A percentile compares a stretch with the other conserved stretches of the same genome.
These are phyloP conservation scores for Discostella stelligeroides DNA, from an alignment of 108 stramenopile species.

Conservation along the genomic window DNA sequence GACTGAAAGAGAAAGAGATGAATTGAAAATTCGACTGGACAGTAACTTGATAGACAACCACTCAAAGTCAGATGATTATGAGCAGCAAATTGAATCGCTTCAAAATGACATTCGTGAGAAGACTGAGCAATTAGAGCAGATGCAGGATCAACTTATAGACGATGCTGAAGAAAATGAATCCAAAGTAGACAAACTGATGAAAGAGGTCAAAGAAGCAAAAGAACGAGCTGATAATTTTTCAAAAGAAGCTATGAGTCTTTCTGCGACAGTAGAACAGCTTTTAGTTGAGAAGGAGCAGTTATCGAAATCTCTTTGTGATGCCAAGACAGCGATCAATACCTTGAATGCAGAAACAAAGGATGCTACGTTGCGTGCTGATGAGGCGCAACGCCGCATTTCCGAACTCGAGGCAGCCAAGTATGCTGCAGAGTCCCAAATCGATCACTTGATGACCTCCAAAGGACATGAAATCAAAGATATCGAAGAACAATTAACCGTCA, in stretches of 20 bases:
- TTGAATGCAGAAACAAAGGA: constrained; percentile 6
- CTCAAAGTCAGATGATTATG: constrained; percentile 18
- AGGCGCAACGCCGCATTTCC: constrained; percentile 30
- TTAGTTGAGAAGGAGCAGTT: constrained; percentile 34
- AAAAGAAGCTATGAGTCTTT: neutral
- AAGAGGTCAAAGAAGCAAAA: constrained; percentile 40
- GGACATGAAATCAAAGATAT: neutral
- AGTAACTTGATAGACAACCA: constrained; percentile 7
- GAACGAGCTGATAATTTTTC: constrained; percentile 14
- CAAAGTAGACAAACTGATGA: constrained; percentile 21
- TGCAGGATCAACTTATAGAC: constrained; percentile 29
- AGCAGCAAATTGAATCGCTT: constrained; percentile 15
- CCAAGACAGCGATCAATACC: constrained; percentile 17
- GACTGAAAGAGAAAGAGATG: constrained; percentile 32
- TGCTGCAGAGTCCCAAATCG: constrained; percentile 22
- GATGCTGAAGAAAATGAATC: constrained; percentile 38
- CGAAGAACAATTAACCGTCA: constrained; percentile 38
- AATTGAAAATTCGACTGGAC: constrained; percentile 20
- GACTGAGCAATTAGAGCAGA: constrained; percentile 29
- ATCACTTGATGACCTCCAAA: constrained; percentile 17
- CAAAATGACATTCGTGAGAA: constrained; percentile 34
- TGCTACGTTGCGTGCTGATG: constrained; percentile 9
- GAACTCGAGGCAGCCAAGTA: constrained; percentile 39
- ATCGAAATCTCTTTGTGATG: constrained; percentile 10
- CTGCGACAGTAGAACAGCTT: constrained; percentile 11